Evolutionary conservation across 768 basidiomycete species (phyloP).

Genomic region (Gloeostereum incarnatum): DNA sequence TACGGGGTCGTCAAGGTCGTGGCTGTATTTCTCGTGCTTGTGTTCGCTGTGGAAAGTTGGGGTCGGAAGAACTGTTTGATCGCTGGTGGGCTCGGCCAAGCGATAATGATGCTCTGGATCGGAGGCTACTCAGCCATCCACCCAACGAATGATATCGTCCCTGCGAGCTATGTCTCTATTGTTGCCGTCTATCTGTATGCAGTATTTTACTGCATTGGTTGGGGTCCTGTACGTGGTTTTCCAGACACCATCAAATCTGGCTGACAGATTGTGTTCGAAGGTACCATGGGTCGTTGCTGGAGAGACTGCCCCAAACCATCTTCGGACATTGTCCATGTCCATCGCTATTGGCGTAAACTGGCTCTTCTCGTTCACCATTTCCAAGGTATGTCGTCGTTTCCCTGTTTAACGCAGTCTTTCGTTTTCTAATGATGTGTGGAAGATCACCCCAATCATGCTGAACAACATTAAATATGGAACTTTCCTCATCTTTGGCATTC

Average conservation of each 20-base stretch:
- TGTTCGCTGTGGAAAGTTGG: conserved; percentile 36
- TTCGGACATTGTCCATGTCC: conserved; percentile 27
- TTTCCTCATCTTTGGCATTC: conserved; percentile 31
- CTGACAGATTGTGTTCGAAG: conserved; percentile 20
- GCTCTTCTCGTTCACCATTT: conserved; percentile 36
- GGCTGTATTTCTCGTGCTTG: conserved; percentile 26
- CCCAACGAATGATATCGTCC: conserved; percentile 17
- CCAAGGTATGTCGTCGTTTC: conserved; percentile 31
- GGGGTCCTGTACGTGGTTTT: conserved; percentile 24
- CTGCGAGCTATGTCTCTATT: conserved; percentile 33
- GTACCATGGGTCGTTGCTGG: conserved; percentile 27
- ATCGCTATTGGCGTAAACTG: conserved; percentile 31
- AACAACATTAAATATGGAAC: conserved; percentile 24
- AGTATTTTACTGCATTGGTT: conserved; percentile 33
- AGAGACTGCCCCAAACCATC: conserved; percentile 35
- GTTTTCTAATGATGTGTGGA: not conserved
- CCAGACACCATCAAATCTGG: conserved; percentile 14
- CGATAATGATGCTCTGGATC: conserved; percentile 38
- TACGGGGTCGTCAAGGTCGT: conserved; percentile 30
- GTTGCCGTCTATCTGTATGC: conserved; percentile 37
- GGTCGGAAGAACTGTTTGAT: conserved; percentile 43
- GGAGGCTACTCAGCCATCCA: conserved; percentile 29
- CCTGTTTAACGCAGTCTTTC: conserved; percentile 16
- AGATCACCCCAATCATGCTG: conserved; percentile 8
- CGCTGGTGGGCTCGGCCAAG: conserved; percentile 39